phyloP scores from a whole-genome alignment of 164 flowering plant genomes.

The Kingdonia uniflora region DNA sequence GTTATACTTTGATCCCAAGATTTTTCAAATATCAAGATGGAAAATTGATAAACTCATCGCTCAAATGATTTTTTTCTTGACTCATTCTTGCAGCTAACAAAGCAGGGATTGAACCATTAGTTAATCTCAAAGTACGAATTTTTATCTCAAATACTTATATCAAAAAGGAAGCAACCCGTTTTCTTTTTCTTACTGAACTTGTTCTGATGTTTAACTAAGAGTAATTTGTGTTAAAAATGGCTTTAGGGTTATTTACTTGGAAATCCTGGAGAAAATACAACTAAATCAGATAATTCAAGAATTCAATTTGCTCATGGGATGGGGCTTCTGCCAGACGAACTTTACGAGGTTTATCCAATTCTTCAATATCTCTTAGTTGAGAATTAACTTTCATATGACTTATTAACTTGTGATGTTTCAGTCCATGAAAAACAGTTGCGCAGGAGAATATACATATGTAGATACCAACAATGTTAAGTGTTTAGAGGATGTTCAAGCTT shows the following conservation, averaged over 20 bases:
- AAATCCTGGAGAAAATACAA: slow-evolving; percentile 23
- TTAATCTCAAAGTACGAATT: slow-evolving; percentile 27
- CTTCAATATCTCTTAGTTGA: background rate
- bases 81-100: no score
- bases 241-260: slow-evolving; percentile 45
- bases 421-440: slow-evolving; percentile 26
- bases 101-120: slow-evolving; percentile 20
- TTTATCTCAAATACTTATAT: background rate
- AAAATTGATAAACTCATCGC: no score
- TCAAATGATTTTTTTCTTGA: background rate
- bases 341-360: slow-evolving; percentile 29
- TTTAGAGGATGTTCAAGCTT: background rate
- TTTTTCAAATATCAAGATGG: background rate
- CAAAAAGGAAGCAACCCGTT: background rate
- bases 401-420: slow-evolving; percentile 6
- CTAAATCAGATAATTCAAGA: slow-evolving; percentile 12
- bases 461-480: background rate
- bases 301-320: slow-evolving; percentile 31
- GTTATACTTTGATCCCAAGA: background rate
- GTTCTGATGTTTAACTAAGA: background rate
- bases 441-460: slow-evolving; percentile 18
- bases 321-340: slow-evolving; percentile 39
- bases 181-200: background rate
- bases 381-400: background rate
- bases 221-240: background rate